Percentiles rank a stretch among this genome's conserved stretches.
Evolutionary conservation across 305 asterid species (phyloP).

Genomic region (Fraxinus paxiana): DNA sequence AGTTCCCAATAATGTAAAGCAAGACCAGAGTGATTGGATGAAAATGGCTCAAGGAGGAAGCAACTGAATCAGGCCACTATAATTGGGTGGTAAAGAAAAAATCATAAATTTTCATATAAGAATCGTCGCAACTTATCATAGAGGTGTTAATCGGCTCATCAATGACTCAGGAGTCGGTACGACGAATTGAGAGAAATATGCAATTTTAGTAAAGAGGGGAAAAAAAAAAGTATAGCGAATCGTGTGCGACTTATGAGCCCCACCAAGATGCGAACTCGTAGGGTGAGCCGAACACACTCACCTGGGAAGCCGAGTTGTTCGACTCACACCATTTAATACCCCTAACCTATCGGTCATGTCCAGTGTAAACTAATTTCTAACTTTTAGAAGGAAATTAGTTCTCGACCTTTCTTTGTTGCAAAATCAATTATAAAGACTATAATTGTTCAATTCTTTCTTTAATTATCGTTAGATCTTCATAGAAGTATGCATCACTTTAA

Average conservation of each 20-base stretch:
- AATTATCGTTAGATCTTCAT: background rate
- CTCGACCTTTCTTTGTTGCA: background rate
- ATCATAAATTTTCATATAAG: conserved; percentile 15
- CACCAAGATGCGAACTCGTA: background rate
- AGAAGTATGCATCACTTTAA: background rate
- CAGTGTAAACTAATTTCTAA: background rate
- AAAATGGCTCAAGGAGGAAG: conserved; percentile 65
- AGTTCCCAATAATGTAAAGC: conserved; percentile 29
- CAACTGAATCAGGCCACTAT: conserved; percentile 39
- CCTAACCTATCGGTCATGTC: background rate
- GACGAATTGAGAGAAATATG: background rate
- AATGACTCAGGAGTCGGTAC: background rate
- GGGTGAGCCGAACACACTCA: background rate
- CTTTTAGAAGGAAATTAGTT: background rate
- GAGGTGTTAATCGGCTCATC: background rate
- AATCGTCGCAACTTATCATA: background rate
- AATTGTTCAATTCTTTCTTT: background rate
- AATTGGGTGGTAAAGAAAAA: conserved; percentile 35
- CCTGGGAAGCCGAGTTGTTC: background rate
- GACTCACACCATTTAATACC: background rate
- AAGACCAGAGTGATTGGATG: conserved; percentile 40
- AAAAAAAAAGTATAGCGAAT: too few species aligned
- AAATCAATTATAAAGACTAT: background rate
- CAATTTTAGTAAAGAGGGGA: too few species aligned
- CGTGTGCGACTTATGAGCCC: background rate